Conservation (phyloP, 768 basidiomycete species). For the Macrolepiota dolichaula region DNA sequence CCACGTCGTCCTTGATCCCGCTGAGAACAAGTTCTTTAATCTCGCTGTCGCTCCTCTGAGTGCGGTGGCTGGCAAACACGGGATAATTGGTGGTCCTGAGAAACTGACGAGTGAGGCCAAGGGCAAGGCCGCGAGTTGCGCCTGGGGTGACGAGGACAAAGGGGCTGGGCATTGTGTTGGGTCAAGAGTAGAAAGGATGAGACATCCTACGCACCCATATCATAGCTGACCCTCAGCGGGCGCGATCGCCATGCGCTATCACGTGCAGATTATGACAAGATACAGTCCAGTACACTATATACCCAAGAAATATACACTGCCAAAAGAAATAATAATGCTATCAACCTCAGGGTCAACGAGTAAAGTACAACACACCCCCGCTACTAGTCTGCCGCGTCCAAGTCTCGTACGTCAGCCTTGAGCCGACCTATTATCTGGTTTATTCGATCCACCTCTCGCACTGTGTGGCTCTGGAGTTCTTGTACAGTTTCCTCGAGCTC, state of each 20-base stretch:
- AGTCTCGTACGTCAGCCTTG: constrained; percentile 28
- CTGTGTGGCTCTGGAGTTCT: constrained; percentile 28
- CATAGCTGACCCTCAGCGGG: background rate
- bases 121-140: constrained; percentile 53
- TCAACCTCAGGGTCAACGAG: background rate
- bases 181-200: background rate
- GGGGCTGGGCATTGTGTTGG: constrained; percentile 26
- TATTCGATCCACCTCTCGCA: constrained; percentile 33
- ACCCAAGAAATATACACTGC: constrained; percentile 8
- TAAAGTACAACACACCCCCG: background rate
- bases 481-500: constrained; percentile 34
- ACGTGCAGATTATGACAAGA: constrained; percentile 4
- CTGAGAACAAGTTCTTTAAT: constrained; percentile 40
- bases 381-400: constrained; percentile 18
- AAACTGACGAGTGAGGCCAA: constrained; percentile 52
- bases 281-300: background rate
- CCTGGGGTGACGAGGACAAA: constrained; percentile 52
- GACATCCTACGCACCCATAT: background rate
- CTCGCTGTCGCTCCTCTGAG: constrained; percentile 25
- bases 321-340: constrained; percentile 6
- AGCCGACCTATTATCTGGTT: constrained; percentile 26
- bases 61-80: constrained; percentile 54
- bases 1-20: constrained; percentile 34
- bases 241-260: background rate
- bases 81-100: constrained; percentile 47